phyloP scores from a whole-genome alignment of 2,329 filamentous ascomycete genomes.

The Stemphylium vesicarium region DNA sequence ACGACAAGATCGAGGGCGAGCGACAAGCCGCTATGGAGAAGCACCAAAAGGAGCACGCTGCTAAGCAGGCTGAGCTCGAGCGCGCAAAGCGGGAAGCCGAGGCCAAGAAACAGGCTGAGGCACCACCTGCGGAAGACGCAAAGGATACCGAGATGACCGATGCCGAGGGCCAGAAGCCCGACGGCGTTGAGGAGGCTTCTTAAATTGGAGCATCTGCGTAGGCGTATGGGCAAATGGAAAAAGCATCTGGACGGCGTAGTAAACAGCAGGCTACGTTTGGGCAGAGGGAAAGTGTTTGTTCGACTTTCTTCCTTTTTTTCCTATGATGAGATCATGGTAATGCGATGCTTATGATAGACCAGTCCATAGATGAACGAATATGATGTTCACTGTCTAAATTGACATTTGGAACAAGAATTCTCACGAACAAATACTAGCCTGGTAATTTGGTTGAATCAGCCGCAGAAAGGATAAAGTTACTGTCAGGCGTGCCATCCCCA shows the following conservation, averaged over 20 bases:
- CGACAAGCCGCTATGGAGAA: conserved; percentile 72
- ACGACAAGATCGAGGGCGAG: conserved; percentile 91
- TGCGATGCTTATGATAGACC: conserved; percentile 40
- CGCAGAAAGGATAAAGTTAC: not conserved
- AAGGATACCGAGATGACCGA: conserved; percentile 67
- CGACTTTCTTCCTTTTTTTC: conserved; percentile 7
- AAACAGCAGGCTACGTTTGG: conserved; percentile 11
- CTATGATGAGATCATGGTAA: conserved; percentile 30
- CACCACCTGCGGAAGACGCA: conserved; percentile 39
- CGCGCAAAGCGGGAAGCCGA: conserved; percentile 81
- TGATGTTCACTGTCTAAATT: conserved; percentile 6
- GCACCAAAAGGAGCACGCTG: conserved; percentile 70
- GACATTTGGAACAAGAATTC: not conserved
- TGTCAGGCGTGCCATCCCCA: not conserved
- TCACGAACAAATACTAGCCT: not conserved
- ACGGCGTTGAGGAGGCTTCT: conserved; percentile 48
- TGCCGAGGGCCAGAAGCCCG: conserved; percentile 53
- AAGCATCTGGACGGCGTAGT: conserved; percentile 29
- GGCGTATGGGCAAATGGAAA: conserved; percentile 17
- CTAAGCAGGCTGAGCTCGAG: conserved; percentile 70
- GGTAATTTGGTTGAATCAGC: not conserved
- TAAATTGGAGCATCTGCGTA: conserved; percentile 13
- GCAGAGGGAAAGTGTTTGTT: conserved; percentile 10
- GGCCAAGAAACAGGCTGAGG: conserved; percentile 62
- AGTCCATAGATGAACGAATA: conserved; percentile 33